Evolutionary conservation across 2,329 filamentous ascomycete species (phyloP), one percentile per base, ranked within the genome.

Genomic region (Colletotrichum spaethianum): DNA sequence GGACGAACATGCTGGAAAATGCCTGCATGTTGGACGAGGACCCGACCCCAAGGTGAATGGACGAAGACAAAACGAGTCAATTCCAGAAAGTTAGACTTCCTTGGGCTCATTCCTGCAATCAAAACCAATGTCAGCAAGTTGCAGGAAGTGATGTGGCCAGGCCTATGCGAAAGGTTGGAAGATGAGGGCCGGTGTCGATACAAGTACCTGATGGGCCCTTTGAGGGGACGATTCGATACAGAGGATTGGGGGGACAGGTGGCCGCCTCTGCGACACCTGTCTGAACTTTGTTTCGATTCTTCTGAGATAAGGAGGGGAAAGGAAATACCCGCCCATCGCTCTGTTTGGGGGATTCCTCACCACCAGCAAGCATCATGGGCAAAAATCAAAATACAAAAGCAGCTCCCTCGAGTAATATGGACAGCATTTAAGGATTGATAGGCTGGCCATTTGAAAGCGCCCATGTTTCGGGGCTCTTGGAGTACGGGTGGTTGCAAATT

Each of bases 1-100:
- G 96, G 96, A 99, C 96, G 16, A 98, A 98, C 82, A 95, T 98
- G 88, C 87, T 99, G 42, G 96, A 99, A 81, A 97, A 94, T 79
- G 94, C 95, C 6, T 99, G 96, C 84, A 97, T 98, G 94, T 91
- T 95, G 81, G 95, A 93, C 66, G 88, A 97, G 80, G 95, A 98
- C 65, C 87, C 90, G 38, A 88, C 83, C 46, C 81, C 82, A 52
- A 78, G 82, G 56, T 81, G 81, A 77, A 78, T 8, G 56, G 18
- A 20, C 8, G 2, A 16, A 26, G 5, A 23, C 6, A 16, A 4
- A 5, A 23, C 5, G 14, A 23, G 31, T 14, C 33, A 4, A 38
- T 12, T 8, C 18, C 20, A 23, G 11, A 18, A n/a, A 31, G 18
- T 18, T 2, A n/a, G 40, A 28, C 33, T 9, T 6, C 1, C 18